phyloP scores from a whole-genome alignment of 495 filamentous ascomycete genomes.

The Aspergillus panamensis region DNA sequence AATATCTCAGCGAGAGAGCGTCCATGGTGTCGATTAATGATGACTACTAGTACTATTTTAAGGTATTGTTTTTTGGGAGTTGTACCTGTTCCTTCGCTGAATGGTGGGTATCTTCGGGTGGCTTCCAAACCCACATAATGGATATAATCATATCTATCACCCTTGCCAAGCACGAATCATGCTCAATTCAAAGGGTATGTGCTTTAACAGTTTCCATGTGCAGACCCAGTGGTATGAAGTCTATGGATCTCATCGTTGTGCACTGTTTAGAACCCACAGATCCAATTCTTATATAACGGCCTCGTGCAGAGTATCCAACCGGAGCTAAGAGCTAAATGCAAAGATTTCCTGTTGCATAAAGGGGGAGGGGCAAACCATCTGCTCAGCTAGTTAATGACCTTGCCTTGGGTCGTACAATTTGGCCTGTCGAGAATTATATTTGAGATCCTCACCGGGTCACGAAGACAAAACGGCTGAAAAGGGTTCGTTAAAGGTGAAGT shows the following conservation, averaged over 20 bases:
- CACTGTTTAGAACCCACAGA: not conserved
- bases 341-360: not conserved
- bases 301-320: not conserved
- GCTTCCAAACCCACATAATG: too few relatives aligned
- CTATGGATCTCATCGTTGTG: not conserved
- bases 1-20: too few relatives aligned
- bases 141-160: too few relatives aligned
- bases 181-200: too few relatives aligned
- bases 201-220: too few relatives aligned
- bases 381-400: not conserved
- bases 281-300: not conserved
- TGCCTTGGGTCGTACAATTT: too few relatives aligned
- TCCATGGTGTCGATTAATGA: too few relatives aligned
- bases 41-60: too few relatives aligned
- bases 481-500: not conserved
- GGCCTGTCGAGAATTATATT: not conserved
- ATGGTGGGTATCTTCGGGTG: not conserved
- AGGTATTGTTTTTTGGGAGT: too few relatives aligned
- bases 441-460: not conserved
- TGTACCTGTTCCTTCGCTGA: not conserved
- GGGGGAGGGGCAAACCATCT: too few relatives aligned
- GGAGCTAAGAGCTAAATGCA: not conserved
- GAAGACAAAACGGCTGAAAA: not conserved
- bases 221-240: too few relatives aligned
- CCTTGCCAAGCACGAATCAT: too few relatives aligned